These are phyloP conservation scores for Fusarium liriodendri DNA, from an alignment of 2,329 filamentous ascomycete species.

Conservation along the genomic window DNA sequence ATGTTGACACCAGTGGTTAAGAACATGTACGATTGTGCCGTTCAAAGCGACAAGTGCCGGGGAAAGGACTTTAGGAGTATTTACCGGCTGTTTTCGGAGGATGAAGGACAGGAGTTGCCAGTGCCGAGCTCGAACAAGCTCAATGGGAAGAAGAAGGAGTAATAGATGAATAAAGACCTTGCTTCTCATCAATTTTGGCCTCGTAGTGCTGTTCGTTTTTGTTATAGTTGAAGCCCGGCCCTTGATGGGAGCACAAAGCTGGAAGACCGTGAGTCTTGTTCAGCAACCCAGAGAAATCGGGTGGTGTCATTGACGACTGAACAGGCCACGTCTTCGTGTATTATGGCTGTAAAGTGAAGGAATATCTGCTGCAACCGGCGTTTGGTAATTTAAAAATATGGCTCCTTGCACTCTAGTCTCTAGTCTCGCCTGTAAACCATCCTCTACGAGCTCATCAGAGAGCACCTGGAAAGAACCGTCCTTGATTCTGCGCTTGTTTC, in stretches of 20 bases:
- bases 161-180: neutral
- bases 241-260: too few relatives aligned
- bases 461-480: neutral
- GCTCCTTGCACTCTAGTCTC: neutral
- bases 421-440: neutral
- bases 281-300: too few relatives aligned
- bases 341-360: too few relatives aligned
- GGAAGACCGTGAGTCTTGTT: too few relatives aligned
- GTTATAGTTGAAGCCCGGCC: too few relatives aligned
- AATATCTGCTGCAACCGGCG: too few relatives aligned
- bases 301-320: too few relatives aligned
- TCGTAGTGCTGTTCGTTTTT: too few relatives aligned
- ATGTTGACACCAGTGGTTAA: neutral
- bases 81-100: constrained; percentile 12
- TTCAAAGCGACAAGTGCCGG: neutral
- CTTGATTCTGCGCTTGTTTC: neutral
- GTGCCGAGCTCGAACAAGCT: neutral
- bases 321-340: too few relatives aligned
- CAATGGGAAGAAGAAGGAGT: neutral
- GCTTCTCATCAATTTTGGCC: neutral
- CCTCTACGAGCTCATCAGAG: neutral
- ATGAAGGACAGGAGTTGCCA: neutral
- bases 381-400: neutral
- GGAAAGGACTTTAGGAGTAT: constrained; percentile 14
- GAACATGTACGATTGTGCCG: neutral